Evolutionary conservation across 2,329 filamentous ascomycete genomes (phyloP).

Genomic region (Purpureocillium takamizusanense): DNA sequence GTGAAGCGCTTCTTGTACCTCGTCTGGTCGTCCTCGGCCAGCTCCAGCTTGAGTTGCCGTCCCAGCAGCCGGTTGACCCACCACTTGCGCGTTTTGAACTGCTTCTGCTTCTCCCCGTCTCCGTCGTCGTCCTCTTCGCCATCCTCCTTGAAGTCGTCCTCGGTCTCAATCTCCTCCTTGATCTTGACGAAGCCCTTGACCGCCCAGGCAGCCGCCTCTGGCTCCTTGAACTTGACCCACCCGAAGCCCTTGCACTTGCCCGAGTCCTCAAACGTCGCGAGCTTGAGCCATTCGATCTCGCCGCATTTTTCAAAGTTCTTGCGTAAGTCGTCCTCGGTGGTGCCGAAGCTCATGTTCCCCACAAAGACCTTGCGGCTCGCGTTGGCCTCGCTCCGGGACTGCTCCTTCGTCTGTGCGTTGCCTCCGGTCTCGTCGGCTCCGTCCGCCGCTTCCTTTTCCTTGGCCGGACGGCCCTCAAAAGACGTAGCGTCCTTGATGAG

Average conservation of each 20-base stretch:
- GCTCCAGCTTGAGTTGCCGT: conserved; percentile 76
- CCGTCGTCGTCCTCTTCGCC: conserved; percentile 34
- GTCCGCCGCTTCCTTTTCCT: conserved; percentile 33
- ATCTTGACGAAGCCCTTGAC: conserved; percentile 76
- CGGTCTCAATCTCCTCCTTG: conserved; percentile 53
- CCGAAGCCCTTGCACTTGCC: conserved; percentile 98
- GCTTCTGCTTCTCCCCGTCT: conserved; percentile 31
- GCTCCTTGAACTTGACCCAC: conserved; percentile 83
- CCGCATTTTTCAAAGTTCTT: conserved; percentile 83
- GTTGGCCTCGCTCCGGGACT: conserved; percentile 28
- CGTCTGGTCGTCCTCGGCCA: conserved; percentile 81
- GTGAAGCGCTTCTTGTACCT: conserved; percentile 93
- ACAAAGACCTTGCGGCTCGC: conserved; percentile 81
- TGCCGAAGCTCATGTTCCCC: conserved; percentile 78
- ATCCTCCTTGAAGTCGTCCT: conserved; percentile 48
- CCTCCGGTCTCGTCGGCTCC: conserved; percentile 17
- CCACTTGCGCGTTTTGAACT: conserved; percentile 58
- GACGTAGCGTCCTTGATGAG: conserved; percentile 89
- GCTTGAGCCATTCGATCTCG: conserved; percentile 69
- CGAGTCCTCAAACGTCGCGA: conserved; percentile 92
- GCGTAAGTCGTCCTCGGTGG: conserved; percentile 70
- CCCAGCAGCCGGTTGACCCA: conserved; percentile 82
- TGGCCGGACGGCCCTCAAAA: conserved; percentile 81
- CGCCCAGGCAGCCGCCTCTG: conserved; percentile 58
- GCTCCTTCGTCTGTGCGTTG: conserved; percentile 24